These are phyloP conservation scores for Penicillium sp. DNA, from an alignment of 2,329 filamentous ascomycete genomes.

Conservation along the genomic window DNA sequence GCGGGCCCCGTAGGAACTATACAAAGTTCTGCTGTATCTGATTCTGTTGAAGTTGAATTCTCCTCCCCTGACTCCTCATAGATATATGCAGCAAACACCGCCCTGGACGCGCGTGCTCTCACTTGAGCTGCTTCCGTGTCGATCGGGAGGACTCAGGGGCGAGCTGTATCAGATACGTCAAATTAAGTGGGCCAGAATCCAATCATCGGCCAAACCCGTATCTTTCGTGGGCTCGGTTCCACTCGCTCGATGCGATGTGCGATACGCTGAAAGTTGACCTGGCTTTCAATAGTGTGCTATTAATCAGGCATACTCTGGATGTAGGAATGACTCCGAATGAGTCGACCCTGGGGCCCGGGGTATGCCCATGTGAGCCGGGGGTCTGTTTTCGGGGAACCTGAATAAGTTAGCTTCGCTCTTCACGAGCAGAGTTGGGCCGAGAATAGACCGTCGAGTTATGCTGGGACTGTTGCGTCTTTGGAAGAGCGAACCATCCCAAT, in stretches of 20 bases:
- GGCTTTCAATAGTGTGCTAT: background rate
- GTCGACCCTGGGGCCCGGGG: no score
- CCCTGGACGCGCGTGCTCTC: background rate
- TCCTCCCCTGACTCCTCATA: background rate
- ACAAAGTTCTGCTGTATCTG: background rate
- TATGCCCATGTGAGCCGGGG: background rate
- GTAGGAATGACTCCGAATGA: background rate
- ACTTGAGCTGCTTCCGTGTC: slow-evolving; percentile 16
- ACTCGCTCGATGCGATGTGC: background rate
- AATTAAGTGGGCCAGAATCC: slow-evolving; percentile 16
- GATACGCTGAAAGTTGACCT: background rate
- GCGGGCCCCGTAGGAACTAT: background rate
- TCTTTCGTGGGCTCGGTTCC: background rate
- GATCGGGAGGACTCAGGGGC: slow-evolving; percentile 10
- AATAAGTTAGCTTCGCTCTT: background rate
- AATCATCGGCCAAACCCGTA: background rate
- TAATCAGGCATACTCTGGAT: background rate
- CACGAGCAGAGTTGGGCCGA: background rate
- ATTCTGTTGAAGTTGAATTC: background rate
- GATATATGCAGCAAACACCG: slow-evolving; percentile 8
- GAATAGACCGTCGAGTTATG: background rate
- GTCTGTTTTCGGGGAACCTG: slow-evolving; percentile 8
- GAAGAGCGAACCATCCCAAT: background rate
- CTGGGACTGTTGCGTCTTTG: background rate
- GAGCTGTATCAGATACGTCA: slow-evolving; percentile 12